Conservation (phyloP, 2,329 filamentous ascomycete genomes). For the Paraconiothyrium brasiliense region DNA sequence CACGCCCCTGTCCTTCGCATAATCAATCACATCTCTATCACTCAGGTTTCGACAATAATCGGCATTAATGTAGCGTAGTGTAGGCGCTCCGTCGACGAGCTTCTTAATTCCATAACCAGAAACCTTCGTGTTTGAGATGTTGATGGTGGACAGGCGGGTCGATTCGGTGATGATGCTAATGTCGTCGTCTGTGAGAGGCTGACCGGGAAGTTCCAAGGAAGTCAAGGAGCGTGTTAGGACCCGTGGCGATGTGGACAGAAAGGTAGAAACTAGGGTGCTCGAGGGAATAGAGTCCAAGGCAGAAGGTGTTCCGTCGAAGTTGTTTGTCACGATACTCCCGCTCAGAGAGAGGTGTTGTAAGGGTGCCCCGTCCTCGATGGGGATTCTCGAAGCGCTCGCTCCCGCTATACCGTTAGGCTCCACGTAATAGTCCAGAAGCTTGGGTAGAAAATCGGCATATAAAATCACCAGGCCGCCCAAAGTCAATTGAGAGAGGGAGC, state of each 20-base stretch:
- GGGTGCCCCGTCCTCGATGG: background rate
- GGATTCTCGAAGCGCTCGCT: background rate
- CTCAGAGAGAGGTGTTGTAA: slow-evolving; percentile 5
- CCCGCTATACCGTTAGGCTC: too few species aligned
- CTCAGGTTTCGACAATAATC: slow-evolving; percentile 47
- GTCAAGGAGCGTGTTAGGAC: slow-evolving; percentile 33
- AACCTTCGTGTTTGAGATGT: slow-evolving; percentile 50
- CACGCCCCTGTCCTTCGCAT: slow-evolving; percentile 45
- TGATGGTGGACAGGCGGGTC: slow-evolving; percentile 36
- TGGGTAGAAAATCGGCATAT: background rate
- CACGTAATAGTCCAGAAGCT: background rate
- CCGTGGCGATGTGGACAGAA: slow-evolving; percentile 31
- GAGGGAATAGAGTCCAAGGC: background rate
- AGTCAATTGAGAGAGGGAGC: background rate
- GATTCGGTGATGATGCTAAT: slow-evolving; percentile 18
- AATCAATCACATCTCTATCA: slow-evolving; percentile 46
- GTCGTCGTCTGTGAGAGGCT: slow-evolving; percentile 41
- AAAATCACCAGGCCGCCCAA: background rate
- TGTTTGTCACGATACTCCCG: background rate
- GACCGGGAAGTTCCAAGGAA: slow-evolving; percentile 26
- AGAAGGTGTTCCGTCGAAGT: background rate
- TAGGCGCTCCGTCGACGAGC: slow-evolving; percentile 39
- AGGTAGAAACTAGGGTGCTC: background rate
- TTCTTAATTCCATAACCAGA: slow-evolving; percentile 54
- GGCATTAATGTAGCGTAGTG: slow-evolving; percentile 42